Evolutionary conservation across 257 asterid species (phyloP), one percentile per base, ranked within the genome.

Genomic region (Datura wrightii): DNA sequence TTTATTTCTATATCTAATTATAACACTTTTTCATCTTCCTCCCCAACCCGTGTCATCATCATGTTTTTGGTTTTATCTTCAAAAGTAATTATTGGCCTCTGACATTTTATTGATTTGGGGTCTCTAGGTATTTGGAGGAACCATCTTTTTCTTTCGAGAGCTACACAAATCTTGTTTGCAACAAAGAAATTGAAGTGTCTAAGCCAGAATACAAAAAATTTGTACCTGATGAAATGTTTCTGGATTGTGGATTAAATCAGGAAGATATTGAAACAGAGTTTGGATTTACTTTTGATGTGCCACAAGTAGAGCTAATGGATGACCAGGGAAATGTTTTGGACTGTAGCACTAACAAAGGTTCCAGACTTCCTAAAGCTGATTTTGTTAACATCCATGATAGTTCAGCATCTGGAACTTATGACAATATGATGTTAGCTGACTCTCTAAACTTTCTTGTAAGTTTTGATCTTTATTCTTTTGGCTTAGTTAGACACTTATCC

Each of bases 121-220:
- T 31, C 82, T 76, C 46, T 76, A 76, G 82, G 63, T 76, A 50
- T 76, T 76, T 76, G 82, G 63, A 76, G 82, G 82, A 76, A 76
- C 63, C 46, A 39, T 50, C 82, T 8, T 76, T 76, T 76, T 76
- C 63, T 52, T 76, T 76, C 52, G 82, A 76, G 63, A 76, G 82
- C 63, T 76, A 76, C 62, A 76, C 82, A 76, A 76, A 76, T 76
- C 82, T 76, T 50, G 82, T 76, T 31, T 31, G 62, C 63, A 76
- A 52, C 63, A 76, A 76, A 52, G 82, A 76, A 31, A 14, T 50
- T 76, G 82, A 76, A 52, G 59, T 76, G 42, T 76, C 82, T 50
- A 76, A 24, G 63, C 46, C 63, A 10, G 82, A 52, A 52, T 52
- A 62, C 62, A 1, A 50, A 7, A 31, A 24, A 24, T 31, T 76